Evolutionary conservation across 2,329 filamentous ascomycete genomes (phyloP).

Genomic region (Cladosporium sp.): DNA sequence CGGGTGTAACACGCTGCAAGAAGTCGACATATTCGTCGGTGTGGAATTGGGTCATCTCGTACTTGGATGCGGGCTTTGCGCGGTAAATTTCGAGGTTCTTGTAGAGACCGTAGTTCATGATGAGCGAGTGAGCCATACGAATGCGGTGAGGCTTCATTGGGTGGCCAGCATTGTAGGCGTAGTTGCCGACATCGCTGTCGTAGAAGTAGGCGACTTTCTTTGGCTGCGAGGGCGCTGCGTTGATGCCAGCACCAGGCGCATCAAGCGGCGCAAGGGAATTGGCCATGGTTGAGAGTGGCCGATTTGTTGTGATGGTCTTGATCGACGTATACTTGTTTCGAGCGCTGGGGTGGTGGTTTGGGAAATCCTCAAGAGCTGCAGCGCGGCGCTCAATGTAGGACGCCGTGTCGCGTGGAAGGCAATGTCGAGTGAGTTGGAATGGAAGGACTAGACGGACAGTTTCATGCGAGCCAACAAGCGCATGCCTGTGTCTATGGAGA

Average conservation of each 20-base stretch:
- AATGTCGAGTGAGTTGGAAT: neutral
- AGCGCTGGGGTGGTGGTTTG: too few species aligned
- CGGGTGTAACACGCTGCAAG: constrained; percentile 82
- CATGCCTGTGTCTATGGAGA: neutral
- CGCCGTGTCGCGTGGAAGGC: too few species aligned
- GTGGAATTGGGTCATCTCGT: constrained; percentile 70
- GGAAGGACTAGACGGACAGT: neutral
- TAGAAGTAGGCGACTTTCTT: constrained; percentile 98
- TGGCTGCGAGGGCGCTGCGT: constrained; percentile 48
- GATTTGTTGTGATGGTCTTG: neutral
- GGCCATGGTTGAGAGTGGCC: neutral
- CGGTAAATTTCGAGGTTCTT: constrained; percentile 68
- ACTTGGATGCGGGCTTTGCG: constrained; percentile 51
- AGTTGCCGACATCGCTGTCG: constrained; percentile 96
- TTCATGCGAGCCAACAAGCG: neutral
- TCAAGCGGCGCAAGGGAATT: constrained; percentile 48
- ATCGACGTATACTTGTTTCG: too few species aligned
- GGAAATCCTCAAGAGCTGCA: neutral
- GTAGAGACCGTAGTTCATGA: constrained; percentile 71
- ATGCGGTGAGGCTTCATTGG: constrained; percentile 67
- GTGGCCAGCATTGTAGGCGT: constrained; percentile 80
- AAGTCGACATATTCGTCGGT: constrained; percentile 71
- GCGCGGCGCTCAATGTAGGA: neutral
- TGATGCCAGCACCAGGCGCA: constrained; percentile 43
- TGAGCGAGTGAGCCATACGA: constrained; percentile 60